A percentile compares a stretch with the other conserved stretches of the same genome.
phyloP scores from a whole-genome alignment of 2,329 filamentous ascomycete genomes.

The Fusarium decemcellulare region DNA sequence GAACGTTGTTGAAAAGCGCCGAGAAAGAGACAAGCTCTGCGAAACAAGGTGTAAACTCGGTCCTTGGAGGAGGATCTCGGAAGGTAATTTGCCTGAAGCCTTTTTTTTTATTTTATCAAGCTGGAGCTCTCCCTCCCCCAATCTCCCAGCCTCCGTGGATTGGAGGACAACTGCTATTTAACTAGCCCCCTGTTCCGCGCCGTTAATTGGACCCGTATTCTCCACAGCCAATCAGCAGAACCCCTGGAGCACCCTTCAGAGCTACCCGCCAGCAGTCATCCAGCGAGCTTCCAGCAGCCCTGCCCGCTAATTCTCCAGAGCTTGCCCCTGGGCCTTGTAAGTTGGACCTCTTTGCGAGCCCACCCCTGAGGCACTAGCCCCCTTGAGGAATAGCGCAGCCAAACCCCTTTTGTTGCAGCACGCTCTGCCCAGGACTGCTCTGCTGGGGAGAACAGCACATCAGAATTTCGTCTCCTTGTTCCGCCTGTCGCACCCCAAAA shows the following conservation, averaged over 20 bases:
- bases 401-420: conserved; percentile 53
- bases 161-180: conserved; percentile 18
- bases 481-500: conserved; percentile 48
- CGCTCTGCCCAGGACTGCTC: conserved; percentile 45
- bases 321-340: conserved; percentile 40
- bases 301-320: conserved; percentile 50
- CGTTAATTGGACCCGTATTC: conserved; percentile 41
- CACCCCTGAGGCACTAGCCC: conserved; percentile 43
- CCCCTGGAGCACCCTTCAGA: conserved; percentile 5
- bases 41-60: too few relatives aligned
- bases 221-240: conserved; percentile 39
- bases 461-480: conserved; percentile 52
- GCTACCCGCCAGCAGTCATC: conserved; percentile 20
- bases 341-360: conserved; percentile 14
- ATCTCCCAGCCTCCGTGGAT: conserved; percentile 43
- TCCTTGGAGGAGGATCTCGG: background rate
- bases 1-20: background rate
- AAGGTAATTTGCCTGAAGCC: conserved; percentile 39
- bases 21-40: background rate
- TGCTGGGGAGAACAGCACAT: conserved; percentile 51
- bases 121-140: conserved; percentile 40
- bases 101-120: conserved; percentile 2
- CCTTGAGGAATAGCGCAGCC: conserved; percentile 43
- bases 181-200: conserved; percentile 35
- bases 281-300: conserved; percentile 39